phyloP scores from a whole-genome alignment of 2,329 filamentous ascomycete species.

The Balansia obtecta region DNA sequence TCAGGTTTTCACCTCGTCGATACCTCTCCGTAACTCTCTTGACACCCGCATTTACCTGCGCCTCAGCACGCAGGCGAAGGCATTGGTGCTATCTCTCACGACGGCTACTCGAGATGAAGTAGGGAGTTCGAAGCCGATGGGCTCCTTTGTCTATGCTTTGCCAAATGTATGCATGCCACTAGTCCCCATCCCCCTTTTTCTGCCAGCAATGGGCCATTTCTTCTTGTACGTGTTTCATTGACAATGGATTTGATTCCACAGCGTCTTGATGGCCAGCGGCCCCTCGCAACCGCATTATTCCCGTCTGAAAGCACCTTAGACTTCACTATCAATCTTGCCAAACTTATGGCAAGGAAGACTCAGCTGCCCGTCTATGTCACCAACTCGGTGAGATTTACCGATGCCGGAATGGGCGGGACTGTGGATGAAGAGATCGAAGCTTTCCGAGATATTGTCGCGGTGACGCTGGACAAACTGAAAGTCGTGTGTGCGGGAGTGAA shows the following conservation, averaged over 20 bases:
- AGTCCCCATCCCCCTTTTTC: constrained; percentile 12
- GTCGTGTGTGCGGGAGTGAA: constrained; percentile 7
- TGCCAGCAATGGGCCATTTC: too few relatives aligned
- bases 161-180: constrained; percentile 51
- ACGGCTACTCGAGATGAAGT: constrained; percentile 42
- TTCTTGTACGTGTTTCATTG: not conserved
- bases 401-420: constrained; percentile 61
- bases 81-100: constrained; percentile 47
- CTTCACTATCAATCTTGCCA: constrained; percentile 76
- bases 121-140: constrained; percentile 46
- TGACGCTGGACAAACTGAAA: constrained; percentile 33
- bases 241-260: constrained; percentile 13
- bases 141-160: constrained; percentile 88
- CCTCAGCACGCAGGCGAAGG: constrained; percentile 44
- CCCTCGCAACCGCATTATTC: constrained; percentile 70
- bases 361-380: constrained; percentile 76
- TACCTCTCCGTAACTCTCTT: constrained; percentile 46
- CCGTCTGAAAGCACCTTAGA: constrained; percentile 65
- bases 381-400: constrained; percentile 70
- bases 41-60: constrained; percentile 51
- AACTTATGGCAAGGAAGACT: constrained; percentile 63
- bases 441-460: constrained; percentile 60
- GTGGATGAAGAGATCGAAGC: constrained; percentile 93
- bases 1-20: constrained; percentile 27
- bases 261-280: constrained; percentile 43